These are phyloP conservation scores for Escallonia herrerae DNA, from an alignment of 129 eudicot species.

Conservation along the genomic window DNA sequence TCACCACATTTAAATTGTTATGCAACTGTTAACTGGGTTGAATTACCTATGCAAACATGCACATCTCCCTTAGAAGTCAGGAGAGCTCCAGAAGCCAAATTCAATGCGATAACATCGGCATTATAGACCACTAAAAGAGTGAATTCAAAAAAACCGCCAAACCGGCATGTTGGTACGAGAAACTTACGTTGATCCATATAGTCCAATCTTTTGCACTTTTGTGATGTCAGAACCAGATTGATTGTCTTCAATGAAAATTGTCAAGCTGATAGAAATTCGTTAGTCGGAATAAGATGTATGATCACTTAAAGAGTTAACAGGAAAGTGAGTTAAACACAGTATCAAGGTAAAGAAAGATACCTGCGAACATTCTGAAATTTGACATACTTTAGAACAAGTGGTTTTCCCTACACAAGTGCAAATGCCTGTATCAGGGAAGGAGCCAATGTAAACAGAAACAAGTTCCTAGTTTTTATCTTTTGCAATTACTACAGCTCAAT, in stretches of 20 bases:
- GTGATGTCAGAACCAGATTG: conserved; percentile 78
- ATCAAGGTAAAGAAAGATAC: conserved; percentile 20
- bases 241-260: conserved; percentile 91
- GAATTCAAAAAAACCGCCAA: not conserved
- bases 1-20: too few species aligned
- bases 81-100: too few species aligned
- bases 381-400: conserved; percentile 80
- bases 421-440: too few species aligned
- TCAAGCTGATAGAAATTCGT: conserved; percentile 53
- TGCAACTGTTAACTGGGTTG: too few species aligned
- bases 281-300: conserved; percentile 5
- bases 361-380: conserved; percentile 98
- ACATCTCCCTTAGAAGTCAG: too few species aligned
- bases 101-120: too few species aligned
- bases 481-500: not conserved
- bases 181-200: conserved; percentile 92
- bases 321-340: not conserved
- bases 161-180: conserved; percentile 5
- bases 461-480: too few species aligned
- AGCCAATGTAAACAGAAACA: too few species aligned
- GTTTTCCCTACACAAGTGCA: conserved; percentile 58
- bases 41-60: too few species aligned
- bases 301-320: not conserved
- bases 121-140: not conserved
- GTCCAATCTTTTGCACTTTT: conserved; percentile 76